Evolutionary conservation across 2,329 filamentous ascomycete species (phyloP), one percentile per base, ranked within the genome.

Genomic region (Hypoxylon sp.): DNA sequence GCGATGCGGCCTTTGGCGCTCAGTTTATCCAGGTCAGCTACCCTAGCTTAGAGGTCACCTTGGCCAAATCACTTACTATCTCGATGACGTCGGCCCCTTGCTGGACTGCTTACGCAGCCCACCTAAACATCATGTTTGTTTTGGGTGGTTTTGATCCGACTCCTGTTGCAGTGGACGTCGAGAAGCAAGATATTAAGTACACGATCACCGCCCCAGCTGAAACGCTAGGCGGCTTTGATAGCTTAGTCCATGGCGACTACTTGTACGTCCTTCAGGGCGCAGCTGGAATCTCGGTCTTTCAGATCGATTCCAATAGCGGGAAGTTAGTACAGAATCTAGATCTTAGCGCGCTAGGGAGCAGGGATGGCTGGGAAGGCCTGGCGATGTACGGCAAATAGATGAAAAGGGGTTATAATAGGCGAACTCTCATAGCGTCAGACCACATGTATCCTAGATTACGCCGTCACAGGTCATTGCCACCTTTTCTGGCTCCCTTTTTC

Each of bases 101-200:
- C 46, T 50, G 46, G 46, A 50, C 22, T 50, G 46, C 46, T 7
- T 50, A 50, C 27, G 22, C 46, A 17, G 46, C 22, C 4, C 22
- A 50, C 13, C 46, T 50, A 6, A 30, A 50, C 4, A 50, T 50
- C 27, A 31, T 50, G 46, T 50, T 50, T 30, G 22, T 50, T 14
- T 31, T 50, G 46, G 46, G 46, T 7, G 46, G 46, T 3, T 50
- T 50, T 25, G 46, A 50, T 31, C 46, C 46, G 4, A n/a, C 22
- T 6, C 46, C 46, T 10, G 46, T 50, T n/a, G 46, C 46, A 4
- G 22, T 50, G 22, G 46, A 50, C 25, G 25, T 50, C 7, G 25
- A 50, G n/a, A 50, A 30, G 13, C 46, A 50, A 50, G 46, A 50
- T 14, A 50, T 50, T 10, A 50, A 50, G 13, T 50, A 50, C 13